Evolutionary conservation across 129 eudicot species (phyloP), one percentile per base, ranked within the genome.

Genomic region (Helichrysum umbraculigerum): DNA sequence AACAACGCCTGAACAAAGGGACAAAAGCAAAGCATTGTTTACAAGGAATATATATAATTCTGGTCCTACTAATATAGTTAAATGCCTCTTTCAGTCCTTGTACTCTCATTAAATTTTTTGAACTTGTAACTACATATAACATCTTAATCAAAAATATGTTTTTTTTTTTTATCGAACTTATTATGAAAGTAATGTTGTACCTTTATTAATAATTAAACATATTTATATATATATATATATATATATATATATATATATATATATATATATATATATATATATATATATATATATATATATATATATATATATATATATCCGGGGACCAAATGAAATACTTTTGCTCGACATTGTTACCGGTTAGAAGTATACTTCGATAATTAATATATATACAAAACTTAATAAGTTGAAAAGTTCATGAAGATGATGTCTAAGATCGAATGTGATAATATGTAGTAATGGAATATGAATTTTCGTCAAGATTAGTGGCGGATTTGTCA

Each of bases 1-100:
- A 87, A 78, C 85, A 83, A 84, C 85, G 84, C 81, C 77, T 76
- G 85, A 57, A 74, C 78, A 34, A 14, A 47, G 70, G 77, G 81
- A 76, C 84, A 84, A 84, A 82, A 71, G 82, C 71, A 57, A 44
- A 67, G 76, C 75, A 80, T 80, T 74, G 83, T 80, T 41, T 32
- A 66, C 56, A 80, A 80, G 75, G 75, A 80, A 80, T 57, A 19
- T 19, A 74, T 73, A 20, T 41, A 32, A 7, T 74, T 67, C 33
- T 67, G 75, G 65, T 80, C 75, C 83, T 80, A 41, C 54, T 15
- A 73, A 19, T 73, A 57, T 58, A 15, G 34, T 25, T 56, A 29
- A 10, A 30, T 73, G 58, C 34, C 79, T 35, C 10, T 42, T 73
- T 74, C 16, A 14, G 42, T 68, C 79, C 83, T 14, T 67, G 7